Base-by-base conservation (phyloP, 768 basidiomycete species). In the Tephrocybe sp. region DNA sequence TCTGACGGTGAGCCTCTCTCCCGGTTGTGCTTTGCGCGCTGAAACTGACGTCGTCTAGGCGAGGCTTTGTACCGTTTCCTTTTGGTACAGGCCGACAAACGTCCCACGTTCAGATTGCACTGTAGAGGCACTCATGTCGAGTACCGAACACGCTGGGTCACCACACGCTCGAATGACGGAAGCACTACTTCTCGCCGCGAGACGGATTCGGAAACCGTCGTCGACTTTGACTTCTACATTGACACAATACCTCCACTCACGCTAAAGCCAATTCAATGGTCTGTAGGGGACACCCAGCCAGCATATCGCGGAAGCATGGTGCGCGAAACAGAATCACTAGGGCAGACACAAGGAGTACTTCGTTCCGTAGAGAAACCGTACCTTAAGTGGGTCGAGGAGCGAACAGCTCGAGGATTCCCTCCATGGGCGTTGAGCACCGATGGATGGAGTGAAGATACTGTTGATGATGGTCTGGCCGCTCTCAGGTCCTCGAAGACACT, bases 21-120 rank as follows among this genome's bases (percentile, higher is more conserved):
- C 3, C 23, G 29, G 18, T 13, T n/a, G n/a, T n/a, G n/a, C n/a
- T n/a, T 38, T 19, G 44, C n/a, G 18, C 22, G 34, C 37, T 49
- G 38, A 49, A n/a, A n/a, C n/a, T n/a, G n/a, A 30, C 45, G 30
- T 22, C 42, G 16, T 49, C 10, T 46, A 85, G 84, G 85, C 25
- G 84, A 84, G 58, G 81, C 82, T 0, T 70, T 88, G 18, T 86
- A 84, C 60, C 77, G 85, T 42, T 88, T 86, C 63, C 62, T 88
- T 2, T 70, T 84, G 18, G 69, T 72, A 5, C 79, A 84, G 37
- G 70, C 84, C 1, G 63, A 58, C 27, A 63, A 51, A 1, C 68
- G 64, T 5, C 84, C 84, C 7, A 61, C 50, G 12, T 68, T 76
- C 50, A 55, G 61, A 22, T 56, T 83, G 3, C 76, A 71, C 34